Evolutionary conservation across 352 stramenopile genomes (phyloP), one percentile per base, ranked within the genome.

Genomic region (Pythium oligandrum): DNA sequence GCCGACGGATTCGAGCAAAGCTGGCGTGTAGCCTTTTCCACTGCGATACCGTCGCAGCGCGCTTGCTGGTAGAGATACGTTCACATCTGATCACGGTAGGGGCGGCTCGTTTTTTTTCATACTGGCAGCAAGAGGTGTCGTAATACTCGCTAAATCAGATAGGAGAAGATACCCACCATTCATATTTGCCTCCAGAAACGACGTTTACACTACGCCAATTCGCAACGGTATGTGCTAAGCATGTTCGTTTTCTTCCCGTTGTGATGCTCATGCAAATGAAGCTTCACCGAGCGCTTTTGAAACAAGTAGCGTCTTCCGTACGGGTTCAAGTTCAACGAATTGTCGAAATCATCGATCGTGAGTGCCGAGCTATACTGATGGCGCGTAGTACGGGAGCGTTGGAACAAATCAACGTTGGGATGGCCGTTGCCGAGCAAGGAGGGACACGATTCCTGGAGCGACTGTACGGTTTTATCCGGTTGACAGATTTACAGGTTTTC

Each of bases 391-490:
- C 17, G 17, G 17, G 17, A 26, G 17, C 17, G 17, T 26, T 26
- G 17, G 17, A 26, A 26, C 17, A 26, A 26, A 26, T 26, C 17
- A 26, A 26, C 17, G 17, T 26, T 26, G 17, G 17, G 17, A 26
- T 26, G 17, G 17, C 17, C 17, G 17, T 26, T 26, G 17, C 17
- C 17, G 17, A 26, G 17, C 17, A 26, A 26, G 17, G 17, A 26
- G 17, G 17, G 17, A 26, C 17, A 26, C 17, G 17, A 26, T 51
- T 85, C 3, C 63, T 71, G 1, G 76, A 85, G 4, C 63, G 77
- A 0, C 71, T 88, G 62, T 88, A 83, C 48, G 63, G 50, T 0
- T 86, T 88, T 52, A 51, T 88, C 4, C 63, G 77, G 0, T 57
- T 86, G 7, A 59, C 68, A 4, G 74, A 88, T 40, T 57, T 70